Evolutionary conservation across 2,329 filamentous ascomycete genomes (phyloP), one percentile per base, ranked within the genome.

Genomic region (Rutstroemia sp.): DNA sequence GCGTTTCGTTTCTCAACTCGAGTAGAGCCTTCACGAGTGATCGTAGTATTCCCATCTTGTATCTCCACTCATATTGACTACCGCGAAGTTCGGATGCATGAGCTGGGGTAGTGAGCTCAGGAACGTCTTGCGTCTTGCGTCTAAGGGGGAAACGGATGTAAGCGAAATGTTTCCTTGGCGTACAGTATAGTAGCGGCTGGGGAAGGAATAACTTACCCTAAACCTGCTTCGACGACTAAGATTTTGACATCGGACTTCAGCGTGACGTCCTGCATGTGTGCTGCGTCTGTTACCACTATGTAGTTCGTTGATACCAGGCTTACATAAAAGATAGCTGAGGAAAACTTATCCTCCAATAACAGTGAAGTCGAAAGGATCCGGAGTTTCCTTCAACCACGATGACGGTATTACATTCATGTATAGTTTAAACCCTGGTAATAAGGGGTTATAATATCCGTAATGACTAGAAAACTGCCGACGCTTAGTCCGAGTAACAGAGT

Each of bases 1-100:
- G 71, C 83, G 65, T 84, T 84, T 47, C 80, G 81, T 71, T 84
- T 83, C 65, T 85, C 81, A 39, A 84, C 72, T 10, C 82, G 78
- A 51, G 78, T 77, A 64, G 84, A 84, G 62, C 84, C 80, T 10
- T 74, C 71, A 2, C 80, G 75, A 54, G 82, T 75, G 65, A 84
- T 76, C 70, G 85, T 76, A 30, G 79, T 83, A 2, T 79, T 80
- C 71, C 23, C 5, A 5, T 23, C 23, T 84, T 83, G 69, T 82
- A 85, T 0, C 71, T 72, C 79, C 79, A 84, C 67, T 84, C 81
- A 59, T 82, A 75, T 63, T 81, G 69, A 64, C 77, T 78, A 39
- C 73, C 75, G 16, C 80, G 76, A 0, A 83, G 74, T 3, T 76
- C 73, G 62, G 84, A 77, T 38, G 77, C 79, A 8, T 70, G 69